Base-by-base conservation (phyloP, 1,284 basidiomycete species). In the Agroathelia rolfsii region DNA sequence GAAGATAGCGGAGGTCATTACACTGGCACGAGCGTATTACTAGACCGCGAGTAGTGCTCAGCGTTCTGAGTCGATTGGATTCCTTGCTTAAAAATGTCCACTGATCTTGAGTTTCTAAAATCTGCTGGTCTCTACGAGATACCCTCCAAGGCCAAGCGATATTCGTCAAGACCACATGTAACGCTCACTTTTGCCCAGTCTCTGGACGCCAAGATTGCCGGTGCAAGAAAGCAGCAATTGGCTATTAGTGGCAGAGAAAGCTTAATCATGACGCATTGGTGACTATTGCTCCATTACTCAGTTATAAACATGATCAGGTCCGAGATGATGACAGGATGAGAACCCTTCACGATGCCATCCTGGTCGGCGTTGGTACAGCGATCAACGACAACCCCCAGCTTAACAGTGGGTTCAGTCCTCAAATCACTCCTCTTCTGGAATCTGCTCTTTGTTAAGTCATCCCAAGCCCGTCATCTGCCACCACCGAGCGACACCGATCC, bases 181-280 rank as follows among this genome's bases (percentile, higher is more conserved):
- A 97, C 93, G 0, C 60, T 98, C 6, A 95, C 94, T 1, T 98
- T 93, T 59, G 94, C 94, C 2, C 93, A 97, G 53, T 94, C 89
- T 1, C 61, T 93, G 29, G 93, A 98, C 59, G 87, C 76, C 19
- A 93, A 90, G 56, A 94, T 97, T 40, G 89, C 89, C 0, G 90
- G 87, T 0, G 55, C 58, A 4, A 64, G 65, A 10, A 80, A 87
- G 5, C 62, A 64, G 43, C 88, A 92, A 55, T 69, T 98, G 21
- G 69, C 74, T 12, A 63, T 98, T 32, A 93, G 87, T 45, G 83
- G 93, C 1, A 58, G 66, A 22, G 86, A 95, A 50, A 93, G 86
- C 53, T 85, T 94, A 82, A 48, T 76, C 28, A 90, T 98, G 85
- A 97, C 94, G 9, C 94, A 97, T 55, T 84, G 82, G 88, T 90